Conservation (phyloP, 495 filamentous ascomycete genomes). For the Aspergillus conjunctus region DNA sequence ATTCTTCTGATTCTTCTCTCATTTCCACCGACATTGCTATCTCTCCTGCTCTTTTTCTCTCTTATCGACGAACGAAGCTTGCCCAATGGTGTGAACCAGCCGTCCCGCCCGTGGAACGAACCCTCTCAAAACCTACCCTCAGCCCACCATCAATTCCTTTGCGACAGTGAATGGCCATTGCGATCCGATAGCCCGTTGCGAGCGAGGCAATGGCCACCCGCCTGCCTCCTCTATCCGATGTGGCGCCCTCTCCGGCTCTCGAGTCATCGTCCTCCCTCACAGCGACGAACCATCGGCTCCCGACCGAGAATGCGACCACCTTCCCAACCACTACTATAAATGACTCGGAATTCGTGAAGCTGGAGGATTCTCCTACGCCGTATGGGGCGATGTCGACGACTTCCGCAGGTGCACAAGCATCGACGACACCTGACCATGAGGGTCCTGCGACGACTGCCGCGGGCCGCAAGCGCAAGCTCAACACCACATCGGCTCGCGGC, state of each 20-base stretch:
- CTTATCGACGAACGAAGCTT: not conserved
- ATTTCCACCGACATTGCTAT: not conserved
- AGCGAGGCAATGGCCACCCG: slow-evolving; percentile 47
- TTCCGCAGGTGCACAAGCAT: slow-evolving; percentile 31
- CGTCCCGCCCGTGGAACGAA: slow-evolving; percentile 9
- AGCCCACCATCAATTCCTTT: not conserved
- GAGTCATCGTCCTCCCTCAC: slow-evolving; percentile 22
- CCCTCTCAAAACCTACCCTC: slow-evolving; percentile 12
- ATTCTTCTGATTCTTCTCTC: not conserved
- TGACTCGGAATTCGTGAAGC: slow-evolving; percentile 31
- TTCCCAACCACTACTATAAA: not conserved
- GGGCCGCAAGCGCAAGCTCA: slow-evolving; percentile 52
- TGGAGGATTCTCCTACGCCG: slow-evolving; percentile 38
- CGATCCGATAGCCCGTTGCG: slow-evolving; percentile 30
- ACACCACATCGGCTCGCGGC: slow-evolving; percentile 60
- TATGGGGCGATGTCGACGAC: slow-evolving; percentile 31
- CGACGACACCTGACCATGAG: slow-evolving; percentile 24
- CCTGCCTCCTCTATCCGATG: slow-evolving; percentile 34
- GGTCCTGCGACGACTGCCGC: slow-evolving; percentile 32
- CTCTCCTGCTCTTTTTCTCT: not conserved
- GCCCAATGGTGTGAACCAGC: slow-evolving; percentile 20
- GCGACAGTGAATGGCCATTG: slow-evolving; percentile 36
- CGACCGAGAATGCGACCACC: slow-evolving; percentile 8
- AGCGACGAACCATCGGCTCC: slow-evolving; percentile 8
- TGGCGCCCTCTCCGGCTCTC: slow-evolving; percentile 34